Percentiles rank a stretch among this genome's conserved stretches.
These are phyloP conservation scores for Calamus simplicifolius DNA, from an alignment of 176 grass and related monocot genomes.

Conservation along the genomic window DNA sequence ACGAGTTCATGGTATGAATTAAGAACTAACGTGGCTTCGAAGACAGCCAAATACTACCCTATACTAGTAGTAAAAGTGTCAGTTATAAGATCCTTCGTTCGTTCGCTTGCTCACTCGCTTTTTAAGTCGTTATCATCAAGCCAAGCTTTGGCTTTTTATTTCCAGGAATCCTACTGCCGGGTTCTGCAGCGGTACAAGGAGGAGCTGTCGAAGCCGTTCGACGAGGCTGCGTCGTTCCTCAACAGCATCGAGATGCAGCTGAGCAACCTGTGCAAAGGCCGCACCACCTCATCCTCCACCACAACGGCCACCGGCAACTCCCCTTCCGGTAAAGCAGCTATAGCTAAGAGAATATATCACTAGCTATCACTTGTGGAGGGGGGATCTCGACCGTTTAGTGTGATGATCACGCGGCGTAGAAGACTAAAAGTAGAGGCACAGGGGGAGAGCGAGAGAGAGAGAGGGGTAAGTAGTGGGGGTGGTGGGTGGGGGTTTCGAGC, in stretches of 20 bases:
- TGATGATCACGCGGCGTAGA: too few relatives aligned
- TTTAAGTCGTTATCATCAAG: not conserved
- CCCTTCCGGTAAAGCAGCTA: constrained; percentile 3
- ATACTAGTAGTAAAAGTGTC: too few relatives aligned
- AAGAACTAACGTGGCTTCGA: too few relatives aligned
- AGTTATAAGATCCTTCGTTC: too few relatives aligned
- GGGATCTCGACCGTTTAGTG: too few relatives aligned
- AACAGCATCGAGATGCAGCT: constrained; percentile 78
- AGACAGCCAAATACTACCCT: too few relatives aligned
- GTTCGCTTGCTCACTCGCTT: not conserved
- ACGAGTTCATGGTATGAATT: constrained; percentile 83
- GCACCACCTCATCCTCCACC: constrained; percentile 9
- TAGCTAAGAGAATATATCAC: too few relatives aligned
- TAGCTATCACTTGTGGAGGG: too few relatives aligned
- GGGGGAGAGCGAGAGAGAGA: constrained; percentile 6
- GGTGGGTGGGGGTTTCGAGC: constrained; percentile 22
- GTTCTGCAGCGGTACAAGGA: constrained; percentile 76
- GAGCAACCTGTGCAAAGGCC: constrained; percentile 48
- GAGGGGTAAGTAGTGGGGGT: constrained; percentile 9
- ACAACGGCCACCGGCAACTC: constrained; percentile 12
- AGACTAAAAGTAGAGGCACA: not conserved
- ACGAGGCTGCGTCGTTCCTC: constrained; percentile 88
- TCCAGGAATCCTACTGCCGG: constrained; percentile 74
- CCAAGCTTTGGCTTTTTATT: not conserved
- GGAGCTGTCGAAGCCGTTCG: constrained; percentile 78